These are phyloP conservation scores for Fusarium sp. DNA, from an alignment of 2,329 filamentous ascomycete genomes.

Conservation along the genomic window DNA sequence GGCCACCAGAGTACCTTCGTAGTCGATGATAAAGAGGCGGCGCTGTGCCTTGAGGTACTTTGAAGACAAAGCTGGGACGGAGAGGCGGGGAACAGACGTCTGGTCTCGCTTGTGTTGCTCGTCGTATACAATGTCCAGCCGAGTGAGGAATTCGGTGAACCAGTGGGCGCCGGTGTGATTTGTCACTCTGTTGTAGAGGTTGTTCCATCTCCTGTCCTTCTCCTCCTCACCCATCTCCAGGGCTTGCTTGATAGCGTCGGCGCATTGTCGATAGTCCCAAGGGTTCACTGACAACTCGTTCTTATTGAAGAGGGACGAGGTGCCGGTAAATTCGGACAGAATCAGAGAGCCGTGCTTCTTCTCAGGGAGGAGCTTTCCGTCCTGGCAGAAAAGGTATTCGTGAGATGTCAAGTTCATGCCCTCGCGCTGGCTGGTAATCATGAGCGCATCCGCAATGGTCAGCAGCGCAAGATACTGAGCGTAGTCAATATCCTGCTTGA, in stretches of 20 bases:
- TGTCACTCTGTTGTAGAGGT: slow-evolving; percentile 80
- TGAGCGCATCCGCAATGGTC: slow-evolving; percentile 89
- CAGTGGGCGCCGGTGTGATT: slow-evolving; percentile 89
- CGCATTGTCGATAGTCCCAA: slow-evolving; percentile 93
- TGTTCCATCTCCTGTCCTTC: slow-evolving; percentile 81
- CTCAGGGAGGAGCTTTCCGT: slow-evolving; percentile 77
- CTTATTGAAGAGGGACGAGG: slow-evolving; percentile 85
- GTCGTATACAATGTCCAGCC: slow-evolving; percentile 82
- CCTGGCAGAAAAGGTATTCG: slow-evolving; percentile 94
- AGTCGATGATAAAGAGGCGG: slow-evolving; percentile 91
- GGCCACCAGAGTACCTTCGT: slow-evolving; percentile 91
- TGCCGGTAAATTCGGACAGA: slow-evolving; percentile 95
- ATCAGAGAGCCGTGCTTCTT: slow-evolving; percentile 93
- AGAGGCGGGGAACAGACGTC: slow-evolving; percentile 88
- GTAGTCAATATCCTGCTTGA: slow-evolving; percentile 96
- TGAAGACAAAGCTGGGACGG: slow-evolving; percentile 73
- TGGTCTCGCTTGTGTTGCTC: slow-evolving; percentile 90
- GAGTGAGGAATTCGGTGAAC: slow-evolving; percentile 82
- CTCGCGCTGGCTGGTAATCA: slow-evolving; percentile 95
- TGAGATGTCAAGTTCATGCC: slow-evolving; percentile 98
- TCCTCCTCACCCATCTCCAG: slow-evolving; percentile 85
- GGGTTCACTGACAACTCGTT: slow-evolving; percentile 91
- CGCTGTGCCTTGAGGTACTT: slow-evolving; percentile 77
- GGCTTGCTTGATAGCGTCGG: slow-evolving; percentile 86
- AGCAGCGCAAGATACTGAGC: slow-evolving; percentile 93